Base-by-base conservation (phyloP, 768 basidiomycete species). In the Rhodotorula kratochvilovae region DNA sequence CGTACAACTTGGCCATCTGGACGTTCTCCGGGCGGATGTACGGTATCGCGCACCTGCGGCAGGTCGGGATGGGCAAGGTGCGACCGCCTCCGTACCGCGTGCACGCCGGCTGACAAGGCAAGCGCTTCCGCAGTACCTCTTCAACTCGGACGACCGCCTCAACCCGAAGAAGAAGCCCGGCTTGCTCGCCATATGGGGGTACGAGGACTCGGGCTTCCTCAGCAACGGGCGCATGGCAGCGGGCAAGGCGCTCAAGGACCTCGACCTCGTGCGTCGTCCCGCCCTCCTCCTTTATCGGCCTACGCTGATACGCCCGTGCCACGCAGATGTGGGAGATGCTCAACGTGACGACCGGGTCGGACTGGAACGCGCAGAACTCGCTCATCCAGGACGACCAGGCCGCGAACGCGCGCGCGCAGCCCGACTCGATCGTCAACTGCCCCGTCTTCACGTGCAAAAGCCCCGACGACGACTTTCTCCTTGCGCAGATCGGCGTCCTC, bases 401-500 rank as follows among this genome's bases (percentile, higher is more conserved):
- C 27, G 2, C 57, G 17, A 74, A 70, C 62, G 72, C 53, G 13
- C 61, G 50, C 39, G 70, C 65, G 1, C 70, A 74, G 69, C 72
- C 72, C 33, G 57, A 70, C 54, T 45, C 35, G 36, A 29, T 74
- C 61, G 46, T 74, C 58, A n/a, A 53, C 1, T 59, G 65, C 6
- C 68, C 72, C 12, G 56, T 64, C 27, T 74, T 67, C 42, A 68
- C 66, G 29, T 33, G 33, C 36, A 64, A 61, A 25, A 43, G 36
- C 7, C 57, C 56, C 31, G 72, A 64, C 55, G 72, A 74, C 58
- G 68, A 70, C 25, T 74, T 70, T 42, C 65, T 74, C 23, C 54
- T 74, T 39, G 68, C 68, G 21, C 66, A 70, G 57, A 70, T 74
- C 55, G 72, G 72, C 15, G 68, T 68, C 1, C 66, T 74, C 16